Base-by-base conservation (phyloP, 2,329 filamentous ascomycete genomes). In the Pseudogymnoascus sp. region DNA sequence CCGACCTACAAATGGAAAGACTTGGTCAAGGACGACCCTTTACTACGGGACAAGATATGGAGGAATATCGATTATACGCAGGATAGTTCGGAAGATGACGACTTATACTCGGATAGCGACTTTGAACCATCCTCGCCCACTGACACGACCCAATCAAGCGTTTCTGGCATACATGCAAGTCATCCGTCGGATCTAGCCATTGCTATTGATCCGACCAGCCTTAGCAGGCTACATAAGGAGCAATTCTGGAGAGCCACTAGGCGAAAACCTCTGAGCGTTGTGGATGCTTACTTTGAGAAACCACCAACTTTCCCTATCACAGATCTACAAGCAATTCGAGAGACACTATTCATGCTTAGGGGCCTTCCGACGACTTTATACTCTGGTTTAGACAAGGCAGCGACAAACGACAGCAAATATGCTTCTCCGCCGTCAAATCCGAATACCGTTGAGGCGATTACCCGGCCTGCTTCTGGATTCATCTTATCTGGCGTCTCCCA, bases 271-370 rank as follows among this genome's bases (percentile, higher is more conserved):
- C 14, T 42, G 59, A 60, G 38, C 12, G 38, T 38, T 40, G 59
- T 38, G 14, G 59, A 60, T 28, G 59, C 59, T 25, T 60, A 60
- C 38, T 60, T 60, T 38, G 59, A 60, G 34, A 60, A 42, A 31
- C 59, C 59, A 18, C 36, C 23, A 16, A 34, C 49, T 25, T 28
- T 60, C 49, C 65, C 61, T 23, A 68, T 72, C 40, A 72, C 70
- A 21, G 93, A 96, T 72, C 78, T 89, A 1, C 86, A 93, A 66
- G 78, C 87, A 9, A 77, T 93, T 25, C 85, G 91, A 59, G 92
- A 97, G 71, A 84, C 86, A 0, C 78, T 97, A 0, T 93, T 91
- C 69, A 96, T 97, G 90, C 81, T 97, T 0, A 84, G 86, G 62
- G 93, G 93, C 0, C 77, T 95, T 3, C 83, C 87, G 5, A 93